Percentiles rank a stretch among this genome's conserved stretches.
These are phyloP conservation scores for Ophioceras dolichostomum DNA, from an alignment of 2,329 filamentous ascomycete genomes.

Conservation along the genomic window DNA sequence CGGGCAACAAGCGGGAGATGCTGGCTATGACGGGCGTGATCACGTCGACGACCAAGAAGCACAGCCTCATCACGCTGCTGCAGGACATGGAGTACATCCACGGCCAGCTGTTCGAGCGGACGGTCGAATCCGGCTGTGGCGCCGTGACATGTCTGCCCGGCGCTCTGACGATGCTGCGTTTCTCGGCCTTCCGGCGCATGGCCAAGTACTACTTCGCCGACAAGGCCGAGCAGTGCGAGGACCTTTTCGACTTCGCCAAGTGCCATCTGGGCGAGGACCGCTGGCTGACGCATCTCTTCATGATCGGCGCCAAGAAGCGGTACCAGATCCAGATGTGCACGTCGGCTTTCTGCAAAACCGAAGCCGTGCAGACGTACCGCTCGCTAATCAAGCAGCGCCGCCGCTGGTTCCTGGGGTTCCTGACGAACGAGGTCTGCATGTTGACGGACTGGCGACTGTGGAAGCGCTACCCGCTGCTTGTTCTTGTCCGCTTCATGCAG, in stretches of 20 bases:
- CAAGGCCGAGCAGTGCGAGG: conserved; percentile 88
- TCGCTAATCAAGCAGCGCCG: conserved; percentile 88
- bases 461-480: conserved; percentile 79
- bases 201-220: conserved; percentile 98
- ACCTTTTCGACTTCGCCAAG: conserved; percentile 94
- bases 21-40: conserved; percentile 97
- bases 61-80: conserved; percentile 79
- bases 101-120: conserved; percentile 89
- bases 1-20: conserved; percentile 84
- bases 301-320: conserved; percentile 87
- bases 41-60: conserved; percentile 80
- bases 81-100: conserved; percentile 99
- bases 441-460: conserved; percentile 87
- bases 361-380: conserved; percentile 79
- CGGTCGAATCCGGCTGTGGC: conserved; percentile 88
- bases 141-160: conserved; percentile 91
- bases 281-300: conserved; percentile 96
- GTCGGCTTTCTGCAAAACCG: conserved; percentile 95
- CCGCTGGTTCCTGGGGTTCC: conserved; percentile 93
- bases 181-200: conserved; percentile 93
- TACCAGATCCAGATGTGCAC: conserved; percentile 98
- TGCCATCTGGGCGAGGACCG: conserved; percentile 90
- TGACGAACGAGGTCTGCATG: conserved; percentile 98
- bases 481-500: conserved; percentile 82
- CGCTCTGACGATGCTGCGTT: conserved; percentile 88